phyloP scores from a whole-genome alignment of 2,329 filamentous ascomycete genomes.

The Monosporascus sp. region DNA sequence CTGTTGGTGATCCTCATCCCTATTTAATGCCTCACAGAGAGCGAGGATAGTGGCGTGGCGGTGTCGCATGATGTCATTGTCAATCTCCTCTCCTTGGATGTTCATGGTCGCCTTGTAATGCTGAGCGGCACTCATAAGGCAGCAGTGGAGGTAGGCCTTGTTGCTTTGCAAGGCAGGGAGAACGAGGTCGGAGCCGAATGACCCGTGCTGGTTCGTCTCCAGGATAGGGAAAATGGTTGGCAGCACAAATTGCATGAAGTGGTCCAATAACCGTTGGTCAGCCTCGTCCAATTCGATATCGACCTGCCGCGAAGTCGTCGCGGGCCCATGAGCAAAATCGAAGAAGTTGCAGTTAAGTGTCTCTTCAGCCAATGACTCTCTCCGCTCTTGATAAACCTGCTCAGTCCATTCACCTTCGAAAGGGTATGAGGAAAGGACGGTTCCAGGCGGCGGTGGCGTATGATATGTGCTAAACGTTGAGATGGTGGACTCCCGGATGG shows the following conservation, averaged over 20 bases:
- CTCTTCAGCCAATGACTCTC: conserved; percentile 63
- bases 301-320: conserved; percentile 59
- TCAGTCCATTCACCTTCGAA: conserved; percentile 65
- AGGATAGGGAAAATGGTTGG: conserved; percentile 88
- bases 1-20: conserved; percentile 76
- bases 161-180: conserved; percentile 85
- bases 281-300: conserved; percentile 80
- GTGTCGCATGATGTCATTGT: conserved; percentile 88
- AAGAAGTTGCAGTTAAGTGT: conserved; percentile 73
- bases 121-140: conserved; percentile 85
- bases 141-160: conserved; percentile 92
- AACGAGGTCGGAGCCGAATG: conserved; percentile 73
- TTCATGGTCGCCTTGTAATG: conserved; percentile 78
- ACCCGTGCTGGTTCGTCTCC: conserved; percentile 82
- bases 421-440: conserved; percentile 57
- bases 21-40: conserved; percentile 74
- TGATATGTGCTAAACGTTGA: conserved; percentile 93
- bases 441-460: conserved; percentile 66
- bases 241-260: conserved; percentile 84
- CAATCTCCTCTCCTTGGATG: conserved; percentile 65
- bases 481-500: conserved; percentile 77
- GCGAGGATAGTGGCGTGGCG: conserved; percentile 82
- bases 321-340: conserved; percentile 66
- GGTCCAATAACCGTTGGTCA: conserved; percentile 80
- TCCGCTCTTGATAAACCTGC: conserved; percentile 61